Evolutionary conservation across 139 green algal species (phyloP), one percentile per base, ranked within the genome.

Genomic region (Parachlorella kessleri): DNA sequence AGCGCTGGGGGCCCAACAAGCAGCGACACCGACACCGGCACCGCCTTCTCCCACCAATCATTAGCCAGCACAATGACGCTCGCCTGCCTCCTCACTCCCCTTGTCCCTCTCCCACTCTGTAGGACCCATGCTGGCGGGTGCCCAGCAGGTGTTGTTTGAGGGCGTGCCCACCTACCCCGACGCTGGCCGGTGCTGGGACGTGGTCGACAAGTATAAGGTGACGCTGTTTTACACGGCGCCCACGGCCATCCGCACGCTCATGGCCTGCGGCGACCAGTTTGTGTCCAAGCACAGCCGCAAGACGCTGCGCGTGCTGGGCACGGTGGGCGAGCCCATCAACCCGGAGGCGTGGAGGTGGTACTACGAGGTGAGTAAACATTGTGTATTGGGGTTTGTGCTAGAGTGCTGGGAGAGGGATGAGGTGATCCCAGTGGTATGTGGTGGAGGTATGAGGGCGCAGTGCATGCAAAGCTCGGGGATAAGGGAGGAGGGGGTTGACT

Each of bases 291-390:
- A 88, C 82, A 84, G 70, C 66, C 70, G 76, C 76, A 83, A 81
- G 54, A 82, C 66, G 1, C 83, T 99, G 64, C 85, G 90, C 69
- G 78, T 99, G 7, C 90, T 99, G 78, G 97, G 97, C 67, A 94
- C 88, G 10, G 97, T 99, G 68, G 97, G 97, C 3, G 97, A 99
- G 89, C 97, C 97, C 68, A 99, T 99, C 91, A 98, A 99, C 84
- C 97, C 96, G 6, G 88, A 97, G 82, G 97, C 97, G 30, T 99
- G 97, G 97, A 85, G 88, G 30, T 99, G 96, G 95, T 98, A 98
- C 83, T 41, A 95, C 69, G 83, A 95, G 40, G 87, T 95, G 36
- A 18, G 48, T 59, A 18, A 10, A 59, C 10, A 18, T n/a, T n/a
- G n/a, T n/a, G n/a, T n/a, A n/a, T n/a, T n/a, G n/a, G n/a, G n/a